phyloP scores from a whole-genome alignment of 495 filamentous ascomycete genomes.

The Echria macrotheca region DNA sequence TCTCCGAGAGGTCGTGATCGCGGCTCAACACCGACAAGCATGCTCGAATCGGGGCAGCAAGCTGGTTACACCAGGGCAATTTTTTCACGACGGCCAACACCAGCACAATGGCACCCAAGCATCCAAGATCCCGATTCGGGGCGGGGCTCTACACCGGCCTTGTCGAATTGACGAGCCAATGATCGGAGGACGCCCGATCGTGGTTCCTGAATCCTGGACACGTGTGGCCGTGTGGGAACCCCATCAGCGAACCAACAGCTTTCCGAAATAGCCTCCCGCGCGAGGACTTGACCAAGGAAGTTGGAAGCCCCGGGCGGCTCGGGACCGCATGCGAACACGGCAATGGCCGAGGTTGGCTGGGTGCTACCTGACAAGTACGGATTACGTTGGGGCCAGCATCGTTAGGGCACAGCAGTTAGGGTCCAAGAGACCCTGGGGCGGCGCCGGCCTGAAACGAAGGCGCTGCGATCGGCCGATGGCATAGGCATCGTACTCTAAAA shows the following conservation, averaged over 20 bases:
- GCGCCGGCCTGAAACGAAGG: neutral
- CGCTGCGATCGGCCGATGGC: conserved; percentile 2
- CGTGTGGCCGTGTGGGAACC: neutral
- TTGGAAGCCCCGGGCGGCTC: neutral
- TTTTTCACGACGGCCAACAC: no score
- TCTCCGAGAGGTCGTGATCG: conserved; percentile 1
- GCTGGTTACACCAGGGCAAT: no score
- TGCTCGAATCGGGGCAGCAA: conserved; percentile 10
- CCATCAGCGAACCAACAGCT: neutral
- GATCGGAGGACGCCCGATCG: conserved; percentile 21
- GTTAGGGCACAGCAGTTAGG: neutral
- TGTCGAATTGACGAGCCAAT: conserved; percentile 20
- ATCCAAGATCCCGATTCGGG: conserved; percentile 1
- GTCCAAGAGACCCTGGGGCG: neutral
- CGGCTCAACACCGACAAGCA: conserved; percentile 11
- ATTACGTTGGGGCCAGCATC: neutral
- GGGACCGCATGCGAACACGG: neutral
- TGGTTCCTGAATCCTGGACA: conserved; percentile 15
- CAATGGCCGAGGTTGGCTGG: neutral
- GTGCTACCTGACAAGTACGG: neutral
- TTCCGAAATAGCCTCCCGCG: neutral
- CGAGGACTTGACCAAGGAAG: neutral
- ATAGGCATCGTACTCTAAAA: neutral
- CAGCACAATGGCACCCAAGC: neutral
- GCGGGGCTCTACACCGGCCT: no score